Percentiles rank a stretch among this genome's conserved stretches.
Evolutionary conservation across 305 asterid species (phyloP).

Genomic region (Fraxinus ornus): DNA sequence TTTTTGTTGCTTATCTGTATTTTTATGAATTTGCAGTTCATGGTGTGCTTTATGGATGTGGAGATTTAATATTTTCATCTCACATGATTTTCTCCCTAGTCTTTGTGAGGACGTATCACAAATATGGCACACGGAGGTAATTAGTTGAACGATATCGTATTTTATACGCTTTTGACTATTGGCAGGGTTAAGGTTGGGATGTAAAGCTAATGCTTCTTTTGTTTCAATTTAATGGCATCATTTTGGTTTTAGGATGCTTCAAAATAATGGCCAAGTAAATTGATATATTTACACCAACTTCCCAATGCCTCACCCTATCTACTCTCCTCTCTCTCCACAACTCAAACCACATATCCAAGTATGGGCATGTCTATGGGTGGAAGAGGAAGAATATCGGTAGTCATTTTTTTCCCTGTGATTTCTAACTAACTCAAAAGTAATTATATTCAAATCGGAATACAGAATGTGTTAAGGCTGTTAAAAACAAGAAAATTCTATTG

Average conservation of each 20-base stretch:
- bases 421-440: neutral
- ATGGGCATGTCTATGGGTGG: neutral
- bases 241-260: neutral
- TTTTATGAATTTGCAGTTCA: conserved; percentile 50
- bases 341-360: neutral
- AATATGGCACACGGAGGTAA: conserved; percentile 73
- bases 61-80: conserved; percentile 95
- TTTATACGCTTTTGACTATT: neutral
- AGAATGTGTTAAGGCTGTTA: neutral
- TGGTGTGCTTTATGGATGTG: conserved; percentile 94
- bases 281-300: neutral
- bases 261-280: neutral
- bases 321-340: neutral
- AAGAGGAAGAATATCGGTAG: neutral
- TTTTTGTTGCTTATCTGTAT: conserved; percentile 12
- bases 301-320: neutral
- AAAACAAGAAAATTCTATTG: neutral
- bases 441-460: neutral
- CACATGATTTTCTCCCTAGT: conserved; percentile 97
- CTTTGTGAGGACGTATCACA: conserved; percentile 85
- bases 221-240: neutral
- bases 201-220: neutral
- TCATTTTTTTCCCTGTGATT: neutral
- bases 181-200: neutral
- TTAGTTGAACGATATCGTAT: neutral